A percentile compares a stretch with the other conserved stretches of the same genome.
Evolutionary conservation across 768 basidiomycete genomes (phyloP).

Genomic region (Flagelloscypha sp.): DNA sequence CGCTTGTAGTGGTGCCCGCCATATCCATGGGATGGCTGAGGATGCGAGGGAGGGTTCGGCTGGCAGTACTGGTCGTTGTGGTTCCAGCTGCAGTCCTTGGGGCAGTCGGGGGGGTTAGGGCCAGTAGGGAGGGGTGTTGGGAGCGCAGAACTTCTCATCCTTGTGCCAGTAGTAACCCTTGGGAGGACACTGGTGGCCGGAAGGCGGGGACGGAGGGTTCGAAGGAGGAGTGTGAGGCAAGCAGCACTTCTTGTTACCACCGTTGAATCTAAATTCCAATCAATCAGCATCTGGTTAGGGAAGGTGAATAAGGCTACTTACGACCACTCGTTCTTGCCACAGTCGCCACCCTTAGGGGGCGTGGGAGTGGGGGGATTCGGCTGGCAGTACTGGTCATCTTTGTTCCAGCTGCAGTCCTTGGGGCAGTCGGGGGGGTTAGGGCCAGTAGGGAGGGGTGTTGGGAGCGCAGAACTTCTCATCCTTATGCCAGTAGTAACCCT

Average conservation of each 20-base stretch:
- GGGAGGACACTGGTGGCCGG: slow-evolving; percentile 37
- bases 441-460: slow-evolving; percentile 28
- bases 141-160: slow-evolving; percentile 44
- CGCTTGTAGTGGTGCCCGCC: slow-evolving; percentile 19
- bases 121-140: slow-evolving; percentile 33
- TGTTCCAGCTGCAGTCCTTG: slow-evolving; percentile 38
- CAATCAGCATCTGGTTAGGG: slow-evolving; percentile 1
- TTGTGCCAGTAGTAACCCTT: slow-evolving; percentile 41
- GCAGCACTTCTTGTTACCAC: slow-evolving; percentile 22
- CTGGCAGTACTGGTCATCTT: slow-evolving; percentile 32
- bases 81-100: slow-evolving; percentile 38
- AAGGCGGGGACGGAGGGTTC: slow-evolving; percentile 37
- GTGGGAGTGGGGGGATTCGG: slow-evolving; percentile 14
- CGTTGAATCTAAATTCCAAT: slow-evolving; percentile 8
- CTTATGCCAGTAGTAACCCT: slow-evolving; percentile 40
- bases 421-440: slow-evolving; percentile 35
- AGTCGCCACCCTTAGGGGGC: slow-evolving; percentile 8
- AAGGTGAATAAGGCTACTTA: neutral
- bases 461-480: slow-evolving; percentile 48
- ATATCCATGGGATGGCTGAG: slow-evolving; percentile 21
- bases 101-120: slow-evolving; percentile 35
- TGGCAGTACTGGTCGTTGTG: slow-evolving; percentile 32
- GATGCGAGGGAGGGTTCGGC: slow-evolving; percentile 22
- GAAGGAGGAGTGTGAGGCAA: slow-evolving; percentile 27
- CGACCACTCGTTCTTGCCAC: slow-evolving; percentile 6